Conservation (phyloP, 78 protist species). For the Speleostelium caveatum region DNA sequence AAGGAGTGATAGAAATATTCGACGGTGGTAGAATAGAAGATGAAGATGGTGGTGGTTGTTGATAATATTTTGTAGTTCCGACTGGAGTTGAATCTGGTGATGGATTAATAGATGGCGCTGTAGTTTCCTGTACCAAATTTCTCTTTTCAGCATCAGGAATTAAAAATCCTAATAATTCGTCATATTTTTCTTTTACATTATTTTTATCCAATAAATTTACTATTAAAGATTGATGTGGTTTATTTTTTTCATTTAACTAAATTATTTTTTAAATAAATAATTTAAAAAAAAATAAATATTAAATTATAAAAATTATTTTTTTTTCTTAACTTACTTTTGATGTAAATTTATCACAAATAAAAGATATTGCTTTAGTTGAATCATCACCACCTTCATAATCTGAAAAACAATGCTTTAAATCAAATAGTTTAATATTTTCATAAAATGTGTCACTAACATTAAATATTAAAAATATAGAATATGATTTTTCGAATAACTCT, state of each 20-base stretch:
- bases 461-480: conserved; percentile 14
- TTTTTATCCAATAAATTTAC: conserved; percentile 53
- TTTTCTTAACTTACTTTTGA: conserved; percentile 14
- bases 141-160: conserved; percentile 68
- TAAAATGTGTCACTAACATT: conserved; percentile 32
- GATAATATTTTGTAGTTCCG: background rate
- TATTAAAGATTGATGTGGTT: conserved; percentile 17
- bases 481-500: conserved; percentile 32
- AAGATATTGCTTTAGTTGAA: conserved; percentile 6
- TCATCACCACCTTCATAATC: conserved; percentile 38
- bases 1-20: background rate
- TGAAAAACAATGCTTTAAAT: conserved; percentile 15
- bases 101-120: background rate
- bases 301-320: background rate
- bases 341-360: conserved; percentile 46
- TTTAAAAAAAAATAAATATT: background rate
- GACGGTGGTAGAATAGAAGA: background rate
- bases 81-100: background rate
- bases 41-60: no score
- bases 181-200: conserved; percentile 36
- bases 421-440: conserved; percentile 29
- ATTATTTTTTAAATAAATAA: background rate
- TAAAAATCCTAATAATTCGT: conserved; percentile 20
- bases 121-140: background rate
- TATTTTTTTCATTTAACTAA: conserved; percentile 37